phyloP scores from a whole-genome alignment of 768 basidiomycete genomes.

The Russula lepida region DNA sequence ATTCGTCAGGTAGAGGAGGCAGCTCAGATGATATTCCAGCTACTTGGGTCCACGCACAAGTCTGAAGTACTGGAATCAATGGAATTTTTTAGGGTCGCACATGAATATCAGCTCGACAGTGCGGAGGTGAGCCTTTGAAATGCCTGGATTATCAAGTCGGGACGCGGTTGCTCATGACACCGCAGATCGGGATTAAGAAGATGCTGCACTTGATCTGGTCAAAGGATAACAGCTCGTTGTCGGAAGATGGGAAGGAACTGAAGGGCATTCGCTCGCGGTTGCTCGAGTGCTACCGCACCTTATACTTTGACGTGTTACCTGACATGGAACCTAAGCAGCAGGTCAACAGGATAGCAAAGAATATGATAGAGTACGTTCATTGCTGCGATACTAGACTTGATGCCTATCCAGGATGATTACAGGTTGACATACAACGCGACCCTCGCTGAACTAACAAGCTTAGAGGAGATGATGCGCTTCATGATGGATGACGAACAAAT shows the following conservation, averaged over 20 bases:
- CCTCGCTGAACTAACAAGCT: slow-evolving; percentile 87
- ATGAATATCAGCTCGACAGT: slow-evolving; percentile 71
- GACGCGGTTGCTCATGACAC: not conserved
- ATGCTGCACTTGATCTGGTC: slow-evolving; percentile 98
- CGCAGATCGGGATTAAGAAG: slow-evolving; percentile 78
- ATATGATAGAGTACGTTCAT: slow-evolving; percentile 82
- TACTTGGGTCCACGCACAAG: slow-evolving; percentile 83
- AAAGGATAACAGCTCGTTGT: slow-evolving; percentile 82
- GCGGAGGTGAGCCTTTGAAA: slow-evolving; percentile 48
- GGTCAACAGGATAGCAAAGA: slow-evolving; percentile 87
- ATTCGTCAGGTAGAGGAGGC: slow-evolving; percentile 62
- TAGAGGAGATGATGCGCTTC: slow-evolving; percentile 94
- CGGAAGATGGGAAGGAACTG: slow-evolving; percentile 65
- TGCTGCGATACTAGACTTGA: not conserved
- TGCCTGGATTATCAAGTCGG: not conserved
- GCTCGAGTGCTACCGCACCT: slow-evolving; percentile 75
- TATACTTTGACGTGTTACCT: slow-evolving; percentile 83
- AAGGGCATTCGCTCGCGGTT: slow-evolving; percentile 84
- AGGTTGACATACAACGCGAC: slow-evolving; percentile 90
- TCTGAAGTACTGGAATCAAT: slow-evolving; percentile 77
- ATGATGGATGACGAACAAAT: slow-evolving; percentile 90
- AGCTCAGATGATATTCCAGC: slow-evolving; percentile 60
- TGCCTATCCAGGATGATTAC: slow-evolving; percentile 1
- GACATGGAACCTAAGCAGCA: slow-evolving; percentile 76
- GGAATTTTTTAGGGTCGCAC: slow-evolving; percentile 80